Conservation (phyloP, 352 stramenopile species). For the Pythium scleroteichum region DNA sequence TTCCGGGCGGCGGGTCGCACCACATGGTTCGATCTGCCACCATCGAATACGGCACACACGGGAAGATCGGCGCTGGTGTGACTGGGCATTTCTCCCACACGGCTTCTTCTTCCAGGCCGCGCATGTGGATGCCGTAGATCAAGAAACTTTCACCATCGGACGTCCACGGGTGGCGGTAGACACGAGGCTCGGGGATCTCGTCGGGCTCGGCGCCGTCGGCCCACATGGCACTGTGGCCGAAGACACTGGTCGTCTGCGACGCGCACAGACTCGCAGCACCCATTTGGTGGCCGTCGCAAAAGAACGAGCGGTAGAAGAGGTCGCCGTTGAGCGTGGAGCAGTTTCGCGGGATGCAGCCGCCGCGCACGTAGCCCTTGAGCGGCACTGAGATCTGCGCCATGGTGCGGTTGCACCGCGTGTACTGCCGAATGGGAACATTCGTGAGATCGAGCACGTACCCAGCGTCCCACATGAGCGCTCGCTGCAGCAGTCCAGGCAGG, state of each 20-base stretch:
- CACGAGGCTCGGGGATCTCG: constrained; percentile 25
- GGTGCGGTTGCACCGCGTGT: constrained; percentile 20
- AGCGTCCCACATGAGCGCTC: constrained; percentile 25
- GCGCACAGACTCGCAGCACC: constrained; percentile 20
- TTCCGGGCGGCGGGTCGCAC: constrained; percentile 37
- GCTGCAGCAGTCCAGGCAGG: constrained; percentile 28
- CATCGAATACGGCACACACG: constrained; percentile 36
- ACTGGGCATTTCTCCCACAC: constrained; percentile 33
- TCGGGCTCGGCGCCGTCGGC: constrained; percentile 25
- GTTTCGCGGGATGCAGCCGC: constrained; percentile 27
- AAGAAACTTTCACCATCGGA: constrained; percentile 21
- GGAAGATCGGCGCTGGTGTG: constrained; percentile 35
- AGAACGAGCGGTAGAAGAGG: constrained; percentile 27
- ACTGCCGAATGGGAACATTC: constrained; percentile 20
- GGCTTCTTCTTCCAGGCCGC: constrained; percentile 31
- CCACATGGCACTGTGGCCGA: constrained; percentile 34
- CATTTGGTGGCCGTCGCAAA: constrained; percentile 33
- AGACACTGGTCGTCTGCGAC: constrained; percentile 35
- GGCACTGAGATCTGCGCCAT: constrained; percentile 30
- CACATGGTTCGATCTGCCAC: constrained; percentile 43
- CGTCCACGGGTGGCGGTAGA: constrained; percentile 26
- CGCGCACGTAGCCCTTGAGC: constrained; percentile 22
- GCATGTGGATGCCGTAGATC: constrained; percentile 28
- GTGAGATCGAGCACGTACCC: constrained; percentile 23
- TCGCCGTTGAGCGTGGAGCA: constrained; percentile 32